Evolutionary conservation across 2,329 filamentous ascomycete genomes (phyloP).

Genomic region (Venturia effusa): DNA sequence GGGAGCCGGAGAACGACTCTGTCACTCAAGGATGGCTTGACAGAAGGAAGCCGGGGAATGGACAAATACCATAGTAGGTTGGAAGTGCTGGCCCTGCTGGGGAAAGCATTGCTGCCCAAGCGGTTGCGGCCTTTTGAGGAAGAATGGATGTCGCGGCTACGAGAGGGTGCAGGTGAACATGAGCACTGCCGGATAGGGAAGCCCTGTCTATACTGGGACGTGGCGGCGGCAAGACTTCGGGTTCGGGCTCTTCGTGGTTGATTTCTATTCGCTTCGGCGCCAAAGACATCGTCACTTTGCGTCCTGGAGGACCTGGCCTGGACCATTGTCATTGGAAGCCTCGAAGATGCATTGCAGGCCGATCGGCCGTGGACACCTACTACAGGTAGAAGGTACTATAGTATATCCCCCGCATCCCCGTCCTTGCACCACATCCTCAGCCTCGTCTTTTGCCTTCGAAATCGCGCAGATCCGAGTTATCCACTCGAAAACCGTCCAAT

Average conservation of each 20-base stretch:
- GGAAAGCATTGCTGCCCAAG: not conserved
- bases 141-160: not conserved
- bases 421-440: too few relatives aligned
- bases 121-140: not conserved
- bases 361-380: too few relatives aligned
- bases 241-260: not conserved
- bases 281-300: not conserved
- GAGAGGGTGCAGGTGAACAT: not conserved
- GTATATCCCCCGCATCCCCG: too few relatives aligned
- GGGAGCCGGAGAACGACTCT: not conserved
- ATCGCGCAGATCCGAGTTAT: too few relatives aligned
- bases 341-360: not conserved
- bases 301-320: too few relatives aligned
- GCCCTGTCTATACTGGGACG: not conserved
- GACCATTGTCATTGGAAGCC: not conserved
- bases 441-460: not conserved
- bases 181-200: not conserved
- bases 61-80: too few relatives aligned
- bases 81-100: not conserved
- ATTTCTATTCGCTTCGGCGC: not conserved
- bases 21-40: not conserved
- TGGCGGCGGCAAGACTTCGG: not conserved
- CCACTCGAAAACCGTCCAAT: too few relatives aligned
- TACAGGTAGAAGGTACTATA: not conserved
- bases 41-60: not conserved